These are phyloP conservation scores for Nemania diffusa DNA, from an alignment of 2,329 filamentous ascomycete species.

Conservation along the genomic window DNA sequence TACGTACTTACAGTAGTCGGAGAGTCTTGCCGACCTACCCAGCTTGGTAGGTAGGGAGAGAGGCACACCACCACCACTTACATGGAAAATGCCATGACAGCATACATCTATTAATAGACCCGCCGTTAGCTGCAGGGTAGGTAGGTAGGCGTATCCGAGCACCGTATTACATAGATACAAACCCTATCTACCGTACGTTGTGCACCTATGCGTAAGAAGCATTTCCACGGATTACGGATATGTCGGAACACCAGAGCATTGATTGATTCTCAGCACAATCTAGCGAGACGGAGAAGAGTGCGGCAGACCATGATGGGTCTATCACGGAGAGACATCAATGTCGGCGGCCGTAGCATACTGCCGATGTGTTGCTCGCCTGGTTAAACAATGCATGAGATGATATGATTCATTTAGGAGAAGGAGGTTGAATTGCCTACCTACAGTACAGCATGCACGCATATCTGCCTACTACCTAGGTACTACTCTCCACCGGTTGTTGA, in stretches of 20 bases:
- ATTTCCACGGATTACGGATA: slow-evolving; percentile 15
- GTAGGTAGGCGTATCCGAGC: neutral
- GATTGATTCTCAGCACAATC: neutral
- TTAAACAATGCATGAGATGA: neutral
- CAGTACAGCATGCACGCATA: too few relatives aligned
- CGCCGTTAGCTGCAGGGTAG: neutral
- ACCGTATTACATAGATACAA: neutral
- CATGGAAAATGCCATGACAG: neutral
- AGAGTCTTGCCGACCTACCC: neutral
- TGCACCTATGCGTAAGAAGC: too few relatives aligned
- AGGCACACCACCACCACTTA: neutral
- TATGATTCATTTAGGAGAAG: neutral
- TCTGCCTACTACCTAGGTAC: neutral
- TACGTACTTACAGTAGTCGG: neutral
- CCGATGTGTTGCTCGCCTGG: neutral
- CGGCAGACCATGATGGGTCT: neutral
- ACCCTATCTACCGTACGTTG: neutral
- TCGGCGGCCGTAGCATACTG: neutral
- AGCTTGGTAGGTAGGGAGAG: neutral
- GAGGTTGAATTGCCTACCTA: neutral
- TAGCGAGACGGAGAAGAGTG: neutral
- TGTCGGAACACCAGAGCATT: slow-evolving; percentile 6
- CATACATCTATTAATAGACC: slow-evolving; percentile 7
- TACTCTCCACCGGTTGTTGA: neutral
- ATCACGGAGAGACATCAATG: neutral